Percentiles rank a stretch among this genome's conserved stretches.
Conservation (phyloP, 2,329 filamentous ascomycete genomes). For the Chaetomium globosum region DNA sequence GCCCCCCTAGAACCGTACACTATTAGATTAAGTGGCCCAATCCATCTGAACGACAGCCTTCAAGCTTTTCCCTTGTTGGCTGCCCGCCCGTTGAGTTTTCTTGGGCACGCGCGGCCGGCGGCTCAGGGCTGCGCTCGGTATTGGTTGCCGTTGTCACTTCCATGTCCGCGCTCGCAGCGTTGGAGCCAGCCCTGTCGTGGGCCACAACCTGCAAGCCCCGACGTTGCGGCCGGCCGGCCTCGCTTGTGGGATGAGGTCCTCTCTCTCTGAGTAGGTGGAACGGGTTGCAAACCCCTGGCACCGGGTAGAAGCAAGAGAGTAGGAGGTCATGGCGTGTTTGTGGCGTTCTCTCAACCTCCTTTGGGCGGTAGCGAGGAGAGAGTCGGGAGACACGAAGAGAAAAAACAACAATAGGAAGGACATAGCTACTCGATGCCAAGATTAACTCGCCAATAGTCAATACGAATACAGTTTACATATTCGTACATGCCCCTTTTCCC, state of each 20-base stretch:
- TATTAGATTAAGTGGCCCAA: constrained; percentile 18
- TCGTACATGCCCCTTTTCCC: background rate
- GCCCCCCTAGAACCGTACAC: background rate
- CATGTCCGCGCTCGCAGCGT: constrained; percentile 12
- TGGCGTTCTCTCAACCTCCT: constrained; percentile 4
- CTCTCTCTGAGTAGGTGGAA: background rate
- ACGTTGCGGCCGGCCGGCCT: constrained; percentile 5
- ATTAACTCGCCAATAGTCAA: background rate
- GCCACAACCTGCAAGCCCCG: background rate
- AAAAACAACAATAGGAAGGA: background rate
- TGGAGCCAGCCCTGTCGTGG: constrained; percentile 3
- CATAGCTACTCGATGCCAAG: background rate
- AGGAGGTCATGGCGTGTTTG: constrained; percentile 10
- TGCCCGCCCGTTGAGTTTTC: constrained; percentile 12
- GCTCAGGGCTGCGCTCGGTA: constrained; percentile 10
- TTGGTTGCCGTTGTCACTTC: constrained; percentile 15
- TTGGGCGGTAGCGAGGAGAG: background rate
- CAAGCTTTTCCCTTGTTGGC: background rate
- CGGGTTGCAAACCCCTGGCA: constrained; percentile 1
- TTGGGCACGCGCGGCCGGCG: constrained; percentile 18
- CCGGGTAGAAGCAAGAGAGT: background rate
- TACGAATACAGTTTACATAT: background rate
- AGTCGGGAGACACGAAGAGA: background rate
- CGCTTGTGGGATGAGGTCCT: constrained; percentile 2
- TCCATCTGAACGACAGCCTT: background rate